phyloP scores from a whole-genome alignment of 1,284 basidiomycete species.

The Cutaneotrichosporon sp. region DNA sequence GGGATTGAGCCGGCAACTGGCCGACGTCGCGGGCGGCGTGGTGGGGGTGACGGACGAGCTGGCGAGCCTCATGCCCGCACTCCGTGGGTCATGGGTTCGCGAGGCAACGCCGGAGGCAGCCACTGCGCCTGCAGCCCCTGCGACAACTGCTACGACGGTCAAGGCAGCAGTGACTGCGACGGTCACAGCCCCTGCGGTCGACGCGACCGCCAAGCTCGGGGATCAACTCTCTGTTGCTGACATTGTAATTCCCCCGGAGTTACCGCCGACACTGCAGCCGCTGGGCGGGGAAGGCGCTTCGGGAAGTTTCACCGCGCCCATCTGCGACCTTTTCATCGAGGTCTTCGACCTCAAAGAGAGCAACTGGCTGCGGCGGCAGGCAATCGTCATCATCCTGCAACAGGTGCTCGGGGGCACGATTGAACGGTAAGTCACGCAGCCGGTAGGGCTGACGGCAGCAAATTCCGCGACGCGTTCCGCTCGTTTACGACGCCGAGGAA shows the following conservation, averaged over 20 bases:
- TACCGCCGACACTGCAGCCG: slow-evolving; percentile 57
- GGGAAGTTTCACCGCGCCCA: slow-evolving; percentile 82
- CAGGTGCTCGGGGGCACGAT: slow-evolving; percentile 93
- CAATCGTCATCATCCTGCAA: slow-evolving; percentile 91
- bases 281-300: slow-evolving; percentile 72
- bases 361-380: slow-evolving; percentile 93
- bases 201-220: not conserved
- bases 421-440: slow-evolving; percentile 54
- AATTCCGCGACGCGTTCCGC: slow-evolving; percentile 68
- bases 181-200: not conserved
- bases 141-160: not conserved
- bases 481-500: slow-evolving; percentile 61
- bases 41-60: slow-evolving; percentile 67
- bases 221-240: slow-evolving; percentile 47
- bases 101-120: not conserved
- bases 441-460: slow-evolving; percentile 36
- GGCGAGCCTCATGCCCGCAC: slow-evolving; percentile 15
- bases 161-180: not conserved
- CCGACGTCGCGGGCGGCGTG: slow-evolving; percentile 73
- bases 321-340: slow-evolving; percentile 86
- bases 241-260: slow-evolving; percentile 40
- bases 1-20: slow-evolving; percentile 71
- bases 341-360: slow-evolving; percentile 92
- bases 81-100: not conserved
- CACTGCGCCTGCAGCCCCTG: too few species aligned